Percentiles rank a stretch among this genome's conserved stretches.
Evolutionary conservation across 768 basidiomycete genomes (phyloP).

Genomic region (Pulveroboletus sp.): DNA sequence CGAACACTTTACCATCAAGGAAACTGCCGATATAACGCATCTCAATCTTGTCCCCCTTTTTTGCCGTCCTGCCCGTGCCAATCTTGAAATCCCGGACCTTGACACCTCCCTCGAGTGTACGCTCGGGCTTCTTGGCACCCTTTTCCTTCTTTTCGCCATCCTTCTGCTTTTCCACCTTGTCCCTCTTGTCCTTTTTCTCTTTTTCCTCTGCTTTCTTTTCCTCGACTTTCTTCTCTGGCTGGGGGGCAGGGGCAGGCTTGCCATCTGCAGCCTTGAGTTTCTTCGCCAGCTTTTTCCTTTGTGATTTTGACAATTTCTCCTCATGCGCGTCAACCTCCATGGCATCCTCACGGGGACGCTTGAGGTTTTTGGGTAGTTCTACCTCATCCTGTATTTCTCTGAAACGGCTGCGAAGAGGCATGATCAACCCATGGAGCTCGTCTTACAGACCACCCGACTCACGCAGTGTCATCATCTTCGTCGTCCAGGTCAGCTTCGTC

Average conservation of each 20-base stretch:
- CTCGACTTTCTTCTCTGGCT: slow-evolving; percentile 22
- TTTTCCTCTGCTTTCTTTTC: slow-evolving; percentile 46
- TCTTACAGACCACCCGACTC: slow-evolving; percentile 28
- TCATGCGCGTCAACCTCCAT: slow-evolving; percentile 36
- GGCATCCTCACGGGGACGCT: slow-evolving; percentile 68
- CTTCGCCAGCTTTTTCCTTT: slow-evolving; percentile 61
- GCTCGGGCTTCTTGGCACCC: slow-evolving; percentile 25
- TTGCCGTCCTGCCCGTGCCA: slow-evolving; percentile 82
- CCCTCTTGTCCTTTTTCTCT: slow-evolving; percentile 50
- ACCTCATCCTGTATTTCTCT: slow-evolving; percentile 56
- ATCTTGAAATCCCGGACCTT: slow-evolving; percentile 70
- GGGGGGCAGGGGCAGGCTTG: slow-evolving; percentile 32
- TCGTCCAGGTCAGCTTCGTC: slow-evolving; percentile 57
- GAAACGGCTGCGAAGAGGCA: slow-evolving; percentile 45
- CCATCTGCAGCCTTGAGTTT: slow-evolving; percentile 67
- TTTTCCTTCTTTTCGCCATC: slow-evolving; percentile 27
- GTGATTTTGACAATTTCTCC: slow-evolving; percentile 44
- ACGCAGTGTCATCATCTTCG: slow-evolving; percentile 35
- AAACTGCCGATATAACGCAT: slow-evolving; percentile 96
- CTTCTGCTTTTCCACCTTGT: slow-evolving; percentile 27
- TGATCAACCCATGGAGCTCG: neutral
- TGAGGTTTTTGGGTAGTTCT: slow-evolving; percentile 41
- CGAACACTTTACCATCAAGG: slow-evolving; percentile 67
- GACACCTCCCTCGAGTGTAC: slow-evolving; percentile 61
- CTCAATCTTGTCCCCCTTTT: slow-evolving; percentile 73